A percentile compares a stretch with the other conserved stretches of the same genome.
phyloP scores from a whole-genome alignment of 305 asterid genomes.

The Fraxinus sp. region DNA sequence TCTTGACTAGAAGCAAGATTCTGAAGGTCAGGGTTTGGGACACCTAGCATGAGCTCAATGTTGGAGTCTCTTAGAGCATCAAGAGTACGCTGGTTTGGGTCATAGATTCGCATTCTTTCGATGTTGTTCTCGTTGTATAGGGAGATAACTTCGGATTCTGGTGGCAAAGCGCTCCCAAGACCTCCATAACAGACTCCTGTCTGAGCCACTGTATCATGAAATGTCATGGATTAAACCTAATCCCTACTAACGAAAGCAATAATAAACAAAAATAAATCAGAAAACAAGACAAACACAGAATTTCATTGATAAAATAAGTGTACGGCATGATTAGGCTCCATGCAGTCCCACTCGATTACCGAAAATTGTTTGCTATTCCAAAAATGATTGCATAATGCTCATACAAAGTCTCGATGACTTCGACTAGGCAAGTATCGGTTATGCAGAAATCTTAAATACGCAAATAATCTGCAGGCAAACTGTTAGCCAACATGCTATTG shows the following conservation, averaged over 20 bases:
- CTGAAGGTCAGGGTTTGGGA: slow-evolving; percentile 26
- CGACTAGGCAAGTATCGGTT: not conserved
- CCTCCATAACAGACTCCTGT: slow-evolving; percentile 54
- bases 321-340: not conserved
- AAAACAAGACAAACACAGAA: not conserved
- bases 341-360: not conserved
- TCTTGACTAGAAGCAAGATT: slow-evolving; percentile 17
- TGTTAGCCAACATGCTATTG: not conserved
- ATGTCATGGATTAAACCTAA: not conserved
- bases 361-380: not conserved
- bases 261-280: not conserved
- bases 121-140: slow-evolving; percentile 45
- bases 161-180: slow-evolving; percentile 34
- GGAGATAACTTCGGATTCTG: slow-evolving; percentile 37
- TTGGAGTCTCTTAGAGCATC: slow-evolving; percentile 14
- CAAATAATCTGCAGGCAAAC: not conserved
- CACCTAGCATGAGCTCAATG: slow-evolving; percentile 32
- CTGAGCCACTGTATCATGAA: slow-evolving; percentile 30
- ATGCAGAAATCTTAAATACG: not conserved
- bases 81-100: slow-evolving; percentile 26
- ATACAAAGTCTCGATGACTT: not conserved
- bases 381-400: not conserved
- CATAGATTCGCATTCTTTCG: slow-evolving; percentile 37
- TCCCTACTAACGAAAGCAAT: not conserved
- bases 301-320: not conserved